phyloP scores from a whole-genome alignment of 805 yeast species.

The Schwanniomyces polymorphus region DNA sequence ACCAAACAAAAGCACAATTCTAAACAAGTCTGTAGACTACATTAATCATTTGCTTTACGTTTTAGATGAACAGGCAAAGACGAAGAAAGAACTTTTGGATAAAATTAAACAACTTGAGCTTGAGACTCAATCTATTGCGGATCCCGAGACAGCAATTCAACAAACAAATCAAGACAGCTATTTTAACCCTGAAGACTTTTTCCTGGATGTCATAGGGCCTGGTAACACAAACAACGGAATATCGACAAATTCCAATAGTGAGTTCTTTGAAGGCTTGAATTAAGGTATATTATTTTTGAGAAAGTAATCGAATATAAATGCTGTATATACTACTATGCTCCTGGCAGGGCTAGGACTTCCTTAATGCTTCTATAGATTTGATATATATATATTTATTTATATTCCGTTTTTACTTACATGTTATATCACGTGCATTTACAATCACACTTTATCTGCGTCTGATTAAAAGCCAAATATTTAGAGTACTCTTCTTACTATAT shows the following conservation, averaged over 20 bases:
- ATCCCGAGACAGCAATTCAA: not conserved
- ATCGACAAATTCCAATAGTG: constrained; percentile 1
- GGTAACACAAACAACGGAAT: constrained; percentile 1
- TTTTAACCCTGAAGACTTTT: constrained; percentile 27
- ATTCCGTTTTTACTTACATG: not conserved
- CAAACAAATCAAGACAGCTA: constrained; percentile 9
- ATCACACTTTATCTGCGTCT: not conserved
- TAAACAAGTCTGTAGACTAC: constrained; percentile 79
- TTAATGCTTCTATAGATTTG: not conserved
- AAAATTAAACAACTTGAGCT: constrained; percentile 16
- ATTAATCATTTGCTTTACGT: constrained; percentile 65
- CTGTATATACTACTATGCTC: not conserved
- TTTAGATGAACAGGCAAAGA: constrained; percentile 52
- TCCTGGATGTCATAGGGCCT: constrained; percentile 18
- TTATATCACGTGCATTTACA: not conserved
- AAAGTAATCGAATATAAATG: not conserved
- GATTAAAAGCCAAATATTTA: not conserved
- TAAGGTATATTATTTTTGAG: not conserved
- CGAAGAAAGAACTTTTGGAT: constrained; percentile 40
- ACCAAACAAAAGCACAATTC: constrained; percentile 80
- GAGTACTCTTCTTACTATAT: constrained; percentile 5
- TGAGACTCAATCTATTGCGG: not conserved
- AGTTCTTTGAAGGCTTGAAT: constrained; percentile 1
- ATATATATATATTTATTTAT: not conserved
- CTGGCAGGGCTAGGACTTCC: not conserved